Percentiles rank a stretch among this genome's conserved stretches.
Evolutionary conservation across 805 yeast genomes (phyloP).

Genomic region (Candida maesae): DNA sequence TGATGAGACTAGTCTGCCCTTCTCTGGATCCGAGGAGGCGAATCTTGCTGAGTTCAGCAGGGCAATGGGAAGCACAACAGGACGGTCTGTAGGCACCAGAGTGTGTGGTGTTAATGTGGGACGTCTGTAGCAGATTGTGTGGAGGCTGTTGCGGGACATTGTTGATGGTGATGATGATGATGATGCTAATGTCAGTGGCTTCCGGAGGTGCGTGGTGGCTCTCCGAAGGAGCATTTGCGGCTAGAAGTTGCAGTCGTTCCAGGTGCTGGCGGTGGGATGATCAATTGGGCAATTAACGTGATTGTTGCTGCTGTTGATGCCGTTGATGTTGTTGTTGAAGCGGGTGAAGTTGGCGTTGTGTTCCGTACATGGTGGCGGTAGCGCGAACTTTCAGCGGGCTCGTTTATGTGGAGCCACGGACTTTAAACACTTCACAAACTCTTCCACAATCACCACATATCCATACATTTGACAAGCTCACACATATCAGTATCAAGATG

Average conservation of each 20-base stretch:
- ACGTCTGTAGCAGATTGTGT: background rate
- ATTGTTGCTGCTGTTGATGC: too few relatives aligned
- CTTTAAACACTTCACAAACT: too few relatives aligned
- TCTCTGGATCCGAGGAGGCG: slow-evolving; percentile 6
- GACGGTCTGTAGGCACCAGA: background rate
- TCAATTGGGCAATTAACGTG: too few relatives aligned
- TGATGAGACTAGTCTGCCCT: slow-evolving; percentile 1
- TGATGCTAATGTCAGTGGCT: background rate
- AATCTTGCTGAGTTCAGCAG: slow-evolving; percentile 5
- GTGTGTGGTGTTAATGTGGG: background rate
- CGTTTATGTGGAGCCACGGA: too few relatives aligned
- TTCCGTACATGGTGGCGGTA: too few relatives aligned
- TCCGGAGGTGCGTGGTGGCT: too few relatives aligned
- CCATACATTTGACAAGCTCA: background rate
- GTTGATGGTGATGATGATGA: background rate
- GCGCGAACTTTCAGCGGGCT: too few relatives aligned
- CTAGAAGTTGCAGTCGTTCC: too few relatives aligned
- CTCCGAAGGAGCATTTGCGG: too few relatives aligned
- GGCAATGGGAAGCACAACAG: slow-evolving; percentile 2
- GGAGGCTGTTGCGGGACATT: background rate
- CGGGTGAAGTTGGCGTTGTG: too few relatives aligned
- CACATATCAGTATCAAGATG: background rate
- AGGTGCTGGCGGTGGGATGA: too few relatives aligned
- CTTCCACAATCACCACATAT: background rate
- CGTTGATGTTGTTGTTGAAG: too few relatives aligned